Base-by-base conservation (phyloP, 768 basidiomycete species). In the Kwoniella europaea region DNA sequence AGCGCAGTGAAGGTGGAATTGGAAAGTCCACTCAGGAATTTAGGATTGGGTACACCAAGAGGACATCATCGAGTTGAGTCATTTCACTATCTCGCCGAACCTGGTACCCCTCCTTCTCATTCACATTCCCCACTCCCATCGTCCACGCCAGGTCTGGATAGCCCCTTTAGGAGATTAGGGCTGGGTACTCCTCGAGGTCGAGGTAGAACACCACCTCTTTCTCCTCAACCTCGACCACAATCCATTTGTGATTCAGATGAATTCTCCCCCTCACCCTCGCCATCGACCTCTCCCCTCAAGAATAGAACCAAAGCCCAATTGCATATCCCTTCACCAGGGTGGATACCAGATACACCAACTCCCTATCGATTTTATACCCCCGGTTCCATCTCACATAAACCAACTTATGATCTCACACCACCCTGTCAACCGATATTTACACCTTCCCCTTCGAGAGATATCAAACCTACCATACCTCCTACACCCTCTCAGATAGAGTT, bases 311-410 rank as follows among this genome's bases (percentile, higher is more conserved):
- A 20, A 64, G 10, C 63, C 0, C 13, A 20, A 18, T 35, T 42
- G 41, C 27, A 65, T 42, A 65, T 41, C 12, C 63, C 62, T 10
- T 52, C 63, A 64, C 68, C 62, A 24, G 42, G 46, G 3, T 64
- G 44, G 55, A 58, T 60, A 20, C 63, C 62, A 15, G 68, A 70
- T n/a, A 70, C 62, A n/a, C 68, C 68, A n/a, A 63, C 56, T 10
- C 63, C 67, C 24, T 60, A 50, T 42, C 67, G 65, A 24, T 67
- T 59, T 20, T 59, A 67, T 24, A 18, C 57, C 2, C 35, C 57
- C 18, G 5, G 50, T 18, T 10, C 22, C n/a, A 6, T 1, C 44
- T 41, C 27, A 18, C 12, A 42, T 29, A 43, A 46, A 44, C 29
- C 22, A n/a, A 4, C 24, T 16, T 54, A 63, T 35, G 44, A 54